Conservation (phyloP, 31 red algal species). For the Endocladia muricata region DNA sequence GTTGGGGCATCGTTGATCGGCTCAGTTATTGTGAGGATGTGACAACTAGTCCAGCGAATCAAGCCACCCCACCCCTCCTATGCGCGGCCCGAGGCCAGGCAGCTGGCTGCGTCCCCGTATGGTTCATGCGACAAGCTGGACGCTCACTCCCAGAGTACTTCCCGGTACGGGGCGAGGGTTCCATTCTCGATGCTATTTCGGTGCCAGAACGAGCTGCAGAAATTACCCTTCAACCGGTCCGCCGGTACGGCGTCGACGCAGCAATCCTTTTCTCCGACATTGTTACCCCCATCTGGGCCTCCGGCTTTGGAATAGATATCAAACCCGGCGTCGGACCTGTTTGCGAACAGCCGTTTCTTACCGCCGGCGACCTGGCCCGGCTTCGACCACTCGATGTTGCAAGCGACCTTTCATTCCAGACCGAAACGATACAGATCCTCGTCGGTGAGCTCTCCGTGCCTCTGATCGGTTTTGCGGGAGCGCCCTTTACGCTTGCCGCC, state of each 20-base stretch:
- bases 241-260: slow-evolving; percentile 69
- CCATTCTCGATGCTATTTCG: slow-evolving; percentile 65
- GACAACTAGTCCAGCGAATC: too few relatives aligned
- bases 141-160: slow-evolving; percentile 80
- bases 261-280: slow-evolving; percentile 94
- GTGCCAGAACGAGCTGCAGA: slow-evolving; percentile 74
- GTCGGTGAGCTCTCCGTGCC: slow-evolving; percentile 26
- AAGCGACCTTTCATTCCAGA: slow-evolving; percentile 52
- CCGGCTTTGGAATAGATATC: slow-evolving; percentile 81
- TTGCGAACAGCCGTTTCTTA: slow-evolving; percentile 47
- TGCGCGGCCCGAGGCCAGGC: slow-evolving; percentile 53
- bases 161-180: slow-evolving; percentile 39
- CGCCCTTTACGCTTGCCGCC: slow-evolving; percentile 89
- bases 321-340: slow-evolving; percentile 55
- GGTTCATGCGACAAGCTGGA: slow-evolving; percentile 95
- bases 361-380: background rate
- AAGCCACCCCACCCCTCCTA: slow-evolving; percentile 47
- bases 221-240: slow-evolving; percentile 80
- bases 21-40: too few relatives aligned
- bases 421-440: slow-evolving; percentile 43
- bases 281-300: slow-evolving; percentile 63
- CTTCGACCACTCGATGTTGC: slow-evolving; percentile 25
- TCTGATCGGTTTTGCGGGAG: slow-evolving; percentile 88
- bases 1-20: too few relatives aligned
- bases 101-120: slow-evolving; percentile 72